Percentiles rank a stretch among this genome's conserved stretches.
These are phyloP conservation scores for Galeopsis tetrahit DNA, from an alignment of 257 asterid genomes.

Conservation along the genomic window DNA sequence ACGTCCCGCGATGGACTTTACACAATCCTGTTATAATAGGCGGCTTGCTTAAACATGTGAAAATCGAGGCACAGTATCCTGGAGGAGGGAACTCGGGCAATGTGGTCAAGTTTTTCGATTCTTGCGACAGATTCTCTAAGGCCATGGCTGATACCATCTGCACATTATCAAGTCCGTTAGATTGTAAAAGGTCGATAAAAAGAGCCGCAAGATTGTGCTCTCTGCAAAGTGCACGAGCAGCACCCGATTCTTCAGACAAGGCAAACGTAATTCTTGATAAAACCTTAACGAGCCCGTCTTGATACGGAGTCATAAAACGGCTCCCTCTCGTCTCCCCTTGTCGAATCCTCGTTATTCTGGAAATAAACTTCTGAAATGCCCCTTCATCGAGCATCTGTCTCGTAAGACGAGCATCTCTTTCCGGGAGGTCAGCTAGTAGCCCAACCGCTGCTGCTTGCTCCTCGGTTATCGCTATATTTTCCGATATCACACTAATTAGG, in stretches of 20 bases:
- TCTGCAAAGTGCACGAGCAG: slow-evolving; percentile 61
- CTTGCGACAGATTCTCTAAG: slow-evolving; percentile 81
- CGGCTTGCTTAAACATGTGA: slow-evolving; percentile 78
- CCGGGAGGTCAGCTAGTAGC: slow-evolving; percentile 87
- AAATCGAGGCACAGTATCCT: slow-evolving; percentile 60
- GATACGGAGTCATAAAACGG: slow-evolving; percentile 85
- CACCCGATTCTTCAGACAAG: slow-evolving; percentile 62
- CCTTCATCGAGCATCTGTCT: slow-evolving; percentile 80
- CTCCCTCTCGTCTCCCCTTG: slow-evolving; percentile 77
- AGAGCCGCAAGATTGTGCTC: slow-evolving; percentile 63
- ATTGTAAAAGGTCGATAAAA: slow-evolving; percentile 78
- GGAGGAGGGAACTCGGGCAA: slow-evolving; percentile 69
- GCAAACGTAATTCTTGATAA: slow-evolving; percentile 77
- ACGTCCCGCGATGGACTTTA: slow-evolving; percentile 68
- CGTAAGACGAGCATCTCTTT: slow-evolving; percentile 76
- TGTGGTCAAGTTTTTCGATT: slow-evolving; percentile 65
- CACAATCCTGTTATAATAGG: slow-evolving; percentile 64
- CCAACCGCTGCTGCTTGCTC: slow-evolving; percentile 93
- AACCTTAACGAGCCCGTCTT: slow-evolving; percentile 91
- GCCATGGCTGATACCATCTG: slow-evolving; percentile 95
- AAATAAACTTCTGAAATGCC: slow-evolving; percentile 62
- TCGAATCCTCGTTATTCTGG: slow-evolving; percentile 61
- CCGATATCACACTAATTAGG: slow-evolving; percentile 66
- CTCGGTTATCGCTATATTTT: slow-evolving; percentile 68
- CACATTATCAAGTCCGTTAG: slow-evolving; percentile 86